Base-by-base conservation (phyloP, 768 basidiomycete genomes). In the Boletus sp. region DNA sequence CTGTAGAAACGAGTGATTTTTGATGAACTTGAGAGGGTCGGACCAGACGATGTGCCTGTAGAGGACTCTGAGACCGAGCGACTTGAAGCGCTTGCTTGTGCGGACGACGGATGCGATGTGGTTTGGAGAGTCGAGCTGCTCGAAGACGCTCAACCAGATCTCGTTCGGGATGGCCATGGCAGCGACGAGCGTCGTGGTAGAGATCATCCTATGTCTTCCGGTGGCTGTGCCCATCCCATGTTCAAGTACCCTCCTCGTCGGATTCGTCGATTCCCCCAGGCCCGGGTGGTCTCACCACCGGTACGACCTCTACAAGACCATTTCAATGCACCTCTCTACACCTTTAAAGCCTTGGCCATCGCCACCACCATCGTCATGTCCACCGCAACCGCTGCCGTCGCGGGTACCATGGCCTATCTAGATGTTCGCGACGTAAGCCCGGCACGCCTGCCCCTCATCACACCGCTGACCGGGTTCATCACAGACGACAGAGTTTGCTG, bases 291-390 rank as follows among this genome's bases (percentile, higher is more conserved):
- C 51, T 41, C 20, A 7, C 6, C 20, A 10, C 37, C 47, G 28
- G 37, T n/a, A 30, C 37, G 17, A 29, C 29, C 28, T 17, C 65
- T 62, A 6, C 11, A 32, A 28, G 76, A 77, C 55, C 68, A 73
- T 37, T 79, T 80, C 62, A 82, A 81, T 45, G 81, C 77, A 0
- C 80, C 80, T 0, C 54, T 87, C 2, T 78, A 84, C 60, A 79
- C 81, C 1, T 73, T 80, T 5, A 87, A 86, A 61, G 89, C 88
- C 0, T 83, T 91, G 40, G 75, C 78, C 3, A 77, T 89, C 41
- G 86, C 89, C 5, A 90, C 89, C 0, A 64, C 79, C 10, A 64
- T 87, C 35, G 87, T 89, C 28, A 63, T 77, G 0, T 68, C 77
- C 4, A 75, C 80, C 28, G 86, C 80, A 0, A 67, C 75, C 6